Conservation (phyloP, 352 stramenopile genomes). For the Pythium oligandrum region DNA sequence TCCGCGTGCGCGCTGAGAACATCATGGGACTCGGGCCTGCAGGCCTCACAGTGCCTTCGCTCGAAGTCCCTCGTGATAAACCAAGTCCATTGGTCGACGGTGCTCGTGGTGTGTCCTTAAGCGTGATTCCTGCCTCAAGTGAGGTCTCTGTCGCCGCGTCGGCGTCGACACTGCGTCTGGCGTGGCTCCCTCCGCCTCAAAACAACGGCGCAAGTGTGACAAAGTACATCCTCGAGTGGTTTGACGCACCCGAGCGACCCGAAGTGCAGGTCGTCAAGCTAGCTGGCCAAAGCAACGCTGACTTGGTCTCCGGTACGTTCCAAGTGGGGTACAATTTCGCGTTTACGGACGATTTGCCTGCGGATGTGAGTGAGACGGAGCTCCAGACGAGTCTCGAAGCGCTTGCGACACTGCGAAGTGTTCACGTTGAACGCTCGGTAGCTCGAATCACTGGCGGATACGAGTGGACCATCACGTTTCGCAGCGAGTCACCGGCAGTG, state of each 20-base stretch:
- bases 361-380: slow-evolving; percentile 49
- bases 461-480: slow-evolving; percentile 77
- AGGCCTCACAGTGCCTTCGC: slow-evolving; percentile 31
- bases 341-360: slow-evolving; percentile 46
- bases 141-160: slow-evolving; percentile 32
- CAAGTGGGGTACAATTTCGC: slow-evolving; percentile 52
- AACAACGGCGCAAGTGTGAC: slow-evolving; percentile 41
- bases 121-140: slow-evolving; percentile 25
- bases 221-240: slow-evolving; percentile 79
- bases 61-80: slow-evolving; percentile 60
- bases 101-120: slow-evolving; percentile 51
- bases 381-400: slow-evolving; percentile 58
- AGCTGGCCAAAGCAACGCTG: slow-evolving; percentile 25
- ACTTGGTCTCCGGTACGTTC: slow-evolving; percentile 68
- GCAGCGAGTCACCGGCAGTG: slow-evolving; percentile 41
- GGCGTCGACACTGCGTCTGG: slow-evolving; percentile 32
- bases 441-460: slow-evolving; percentile 37
- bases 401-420: slow-evolving; percentile 50
- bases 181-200: slow-evolving; percentile 43
- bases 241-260: slow-evolving; percentile 30
- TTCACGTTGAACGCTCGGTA: slow-evolving; percentile 71
- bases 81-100: slow-evolving; percentile 38
- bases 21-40: slow-evolving; percentile 56
- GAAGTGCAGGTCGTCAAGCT: slow-evolving; percentile 78
- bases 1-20: slow-evolving; percentile 63